Evolutionary conservation across 148 eudicot species (phyloP).

Genomic region (Talinum fruticosum): DNA sequence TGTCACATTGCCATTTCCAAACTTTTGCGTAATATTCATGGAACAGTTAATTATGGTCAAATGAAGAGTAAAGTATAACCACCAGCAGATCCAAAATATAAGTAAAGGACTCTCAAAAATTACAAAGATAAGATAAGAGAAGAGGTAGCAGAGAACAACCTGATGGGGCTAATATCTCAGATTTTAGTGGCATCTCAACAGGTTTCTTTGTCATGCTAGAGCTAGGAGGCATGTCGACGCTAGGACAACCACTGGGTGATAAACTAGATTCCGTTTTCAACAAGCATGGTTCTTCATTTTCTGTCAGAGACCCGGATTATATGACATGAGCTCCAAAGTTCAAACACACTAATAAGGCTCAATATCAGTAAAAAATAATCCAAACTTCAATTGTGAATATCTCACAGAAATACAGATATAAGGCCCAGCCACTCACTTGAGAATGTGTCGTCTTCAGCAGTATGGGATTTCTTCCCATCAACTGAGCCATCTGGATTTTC

Average conservation of each 20-base stretch:
- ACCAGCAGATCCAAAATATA: not conserved
- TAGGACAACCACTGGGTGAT: not conserved
- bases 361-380: not conserved
- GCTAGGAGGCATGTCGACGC: not conserved
- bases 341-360: not conserved
- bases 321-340: too few relatives aligned
- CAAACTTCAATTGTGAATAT: not conserved
- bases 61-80: not conserved
- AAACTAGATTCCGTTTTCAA: not conserved
- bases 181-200: not conserved
- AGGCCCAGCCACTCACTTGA: not conserved
- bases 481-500: not conserved
- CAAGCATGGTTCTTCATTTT: not conserved
- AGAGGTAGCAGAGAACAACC: not conserved
- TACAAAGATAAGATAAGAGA: not conserved
- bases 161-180: not conserved
- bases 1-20: too few relatives aligned
- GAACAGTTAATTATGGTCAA: not conserved
- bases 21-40: not conserved
- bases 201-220: not conserved
- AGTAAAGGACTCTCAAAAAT: not conserved
- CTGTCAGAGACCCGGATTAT: not conserved
- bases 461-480: not conserved
- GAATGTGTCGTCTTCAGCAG: not conserved
- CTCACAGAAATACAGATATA: not conserved